Base-by-base conservation (phyloP, 2,329 filamentous ascomycete species). In the Parastagonospora avenae region DNA sequence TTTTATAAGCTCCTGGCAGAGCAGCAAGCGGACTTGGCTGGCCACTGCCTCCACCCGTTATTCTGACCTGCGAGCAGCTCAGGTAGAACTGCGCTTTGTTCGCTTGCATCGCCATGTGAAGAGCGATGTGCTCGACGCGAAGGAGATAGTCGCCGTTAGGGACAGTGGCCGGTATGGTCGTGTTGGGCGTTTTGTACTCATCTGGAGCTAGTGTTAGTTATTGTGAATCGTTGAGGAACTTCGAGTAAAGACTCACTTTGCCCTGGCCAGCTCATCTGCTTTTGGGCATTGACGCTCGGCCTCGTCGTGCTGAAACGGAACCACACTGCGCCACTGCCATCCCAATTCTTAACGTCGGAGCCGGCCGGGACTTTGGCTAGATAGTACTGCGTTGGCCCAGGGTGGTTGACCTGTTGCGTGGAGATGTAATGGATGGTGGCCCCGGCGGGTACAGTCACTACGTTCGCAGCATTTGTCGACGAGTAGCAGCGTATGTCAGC, bases 21-120 rank as follows among this genome's bases (percentile, higher is more conserved):
- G 55, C 37, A 8, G 48, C 66, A 16, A 68, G 33, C 1, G 74
- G 74, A 3, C 65, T 60, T 1, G 76, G 76, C 6, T 54, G 66
- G n/a, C 73, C 68, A 48, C 48, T 71, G 5, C 75, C 76, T 9
- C 75, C 74, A 11, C 71, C 74, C 0, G 75, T 76, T 14, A 79
- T 70, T 40, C 70, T 75, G 47, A 78, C 60, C 55, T 79, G 76
- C 4, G 69, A 70, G 46, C 77, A 79, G 5, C 70, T 68, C 40
- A 77, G 55, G 48, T 75, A 76, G 52, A 73, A 72, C 50, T 74
- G 72, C 11, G 70, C 69, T 45, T 63, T 69, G 52, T 68, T 73
- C 29, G 58, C 47, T 46, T 59, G 60, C 57, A 62, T 60, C 41
- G 66, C 66, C 60, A 65, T 57, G 52, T 76, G 74, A 32, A 76